These are phyloP conservation scores for Limonomyces culmigenus DNA, from an alignment of 1,284 basidiomycete genomes.

Conservation along the genomic window DNA sequence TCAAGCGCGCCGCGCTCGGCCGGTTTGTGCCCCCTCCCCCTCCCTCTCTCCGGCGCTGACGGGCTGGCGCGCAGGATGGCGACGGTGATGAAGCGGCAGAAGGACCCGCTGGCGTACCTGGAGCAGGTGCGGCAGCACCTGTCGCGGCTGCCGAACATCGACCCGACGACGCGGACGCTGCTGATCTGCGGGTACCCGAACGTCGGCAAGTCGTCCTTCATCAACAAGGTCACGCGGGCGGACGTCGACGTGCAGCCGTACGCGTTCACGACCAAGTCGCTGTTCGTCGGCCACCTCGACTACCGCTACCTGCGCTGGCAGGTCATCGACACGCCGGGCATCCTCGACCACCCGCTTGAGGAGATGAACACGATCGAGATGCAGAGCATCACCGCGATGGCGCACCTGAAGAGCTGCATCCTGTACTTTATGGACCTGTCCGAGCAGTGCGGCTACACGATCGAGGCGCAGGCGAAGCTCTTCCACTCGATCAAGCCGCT, in stretches of 20 bases:
- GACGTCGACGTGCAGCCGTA: constrained; percentile 97
- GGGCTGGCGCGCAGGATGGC: constrained; percentile 53
- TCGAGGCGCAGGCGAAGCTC: constrained; percentile 90
- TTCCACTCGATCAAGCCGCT: constrained; percentile 97
- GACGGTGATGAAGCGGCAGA: constrained; percentile 92
- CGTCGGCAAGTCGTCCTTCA: constrained; percentile 93
- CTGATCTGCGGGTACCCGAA: constrained; percentile 96
- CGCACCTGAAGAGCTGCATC: constrained; percentile 82
- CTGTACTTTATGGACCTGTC: constrained; percentile 96
- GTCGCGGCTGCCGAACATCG: constrained; percentile 88
- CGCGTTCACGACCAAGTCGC: constrained; percentile 93
- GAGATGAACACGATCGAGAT: constrained; percentile 99
- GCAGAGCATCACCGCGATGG: constrained; percentile 94
- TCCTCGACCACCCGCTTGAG: constrained; percentile 86
- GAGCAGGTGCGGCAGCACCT: constrained; percentile 97
- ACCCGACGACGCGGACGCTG: constrained; percentile 91
- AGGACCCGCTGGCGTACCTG: constrained; percentile 89
- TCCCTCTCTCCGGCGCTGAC: constrained; percentile 1
- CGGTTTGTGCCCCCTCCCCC: no score
- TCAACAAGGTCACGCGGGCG: constrained; percentile 94
- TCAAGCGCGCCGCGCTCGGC: constrained; percentile 88
- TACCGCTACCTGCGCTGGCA: constrained; percentile 98
- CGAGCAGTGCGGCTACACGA: constrained; percentile 90
- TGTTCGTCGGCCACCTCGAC: constrained; percentile 93
- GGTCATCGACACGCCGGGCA: constrained; percentile 90